Conservation (phyloP, 2,329 filamentous ascomycete genomes). For the Xylaria sp. region DNA sequence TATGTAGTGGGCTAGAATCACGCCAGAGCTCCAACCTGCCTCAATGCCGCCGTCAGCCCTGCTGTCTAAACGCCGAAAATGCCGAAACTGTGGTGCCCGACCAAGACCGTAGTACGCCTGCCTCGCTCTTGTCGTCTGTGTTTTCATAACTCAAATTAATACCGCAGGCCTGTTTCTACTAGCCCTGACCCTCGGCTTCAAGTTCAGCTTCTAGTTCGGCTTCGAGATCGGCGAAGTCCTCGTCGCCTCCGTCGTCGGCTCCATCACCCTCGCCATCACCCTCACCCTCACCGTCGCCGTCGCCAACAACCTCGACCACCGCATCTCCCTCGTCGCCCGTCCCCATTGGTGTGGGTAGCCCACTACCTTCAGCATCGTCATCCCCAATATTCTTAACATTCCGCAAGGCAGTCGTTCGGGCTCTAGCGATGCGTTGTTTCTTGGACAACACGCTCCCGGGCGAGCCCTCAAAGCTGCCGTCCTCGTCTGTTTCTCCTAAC, state of each 20-base stretch:
- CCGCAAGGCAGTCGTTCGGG: conserved; percentile 54
- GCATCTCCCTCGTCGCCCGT: conserved; percentile 57
- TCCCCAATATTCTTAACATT: conserved; percentile 52
- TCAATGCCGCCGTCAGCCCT: conserved; percentile 23
- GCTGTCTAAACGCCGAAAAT: conserved; percentile 37
- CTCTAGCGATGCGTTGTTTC: conserved; percentile 55
- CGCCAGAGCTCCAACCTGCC: conserved; percentile 7
- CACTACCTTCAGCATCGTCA: conserved; percentile 47
- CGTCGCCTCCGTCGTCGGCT: conserved; percentile 45
- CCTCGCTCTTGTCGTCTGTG: neutral
- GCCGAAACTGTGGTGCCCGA: conserved; percentile 18
- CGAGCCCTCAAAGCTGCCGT: conserved; percentile 35
- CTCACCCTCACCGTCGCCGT: conserved; percentile 38
- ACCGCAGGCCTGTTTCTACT: conserved; percentile 13
- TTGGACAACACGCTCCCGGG: conserved; percentile 51
- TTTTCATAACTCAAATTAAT: neutral
- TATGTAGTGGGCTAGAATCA: conserved; percentile 36
- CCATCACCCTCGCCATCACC: conserved; percentile 10
- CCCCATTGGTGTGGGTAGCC: conserved; percentile 51
- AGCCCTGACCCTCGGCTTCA: conserved; percentile 39
- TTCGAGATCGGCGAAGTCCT: conserved; percentile 57
- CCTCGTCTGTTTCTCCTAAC: conserved; percentile 42
- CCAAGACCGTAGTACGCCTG: conserved; percentile 20
- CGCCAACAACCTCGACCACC: conserved; percentile 37
- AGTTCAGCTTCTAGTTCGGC: conserved; percentile 57